Conservation (phyloP, 805 yeast species). For the Hagleromyces aurorensis region DNA sequence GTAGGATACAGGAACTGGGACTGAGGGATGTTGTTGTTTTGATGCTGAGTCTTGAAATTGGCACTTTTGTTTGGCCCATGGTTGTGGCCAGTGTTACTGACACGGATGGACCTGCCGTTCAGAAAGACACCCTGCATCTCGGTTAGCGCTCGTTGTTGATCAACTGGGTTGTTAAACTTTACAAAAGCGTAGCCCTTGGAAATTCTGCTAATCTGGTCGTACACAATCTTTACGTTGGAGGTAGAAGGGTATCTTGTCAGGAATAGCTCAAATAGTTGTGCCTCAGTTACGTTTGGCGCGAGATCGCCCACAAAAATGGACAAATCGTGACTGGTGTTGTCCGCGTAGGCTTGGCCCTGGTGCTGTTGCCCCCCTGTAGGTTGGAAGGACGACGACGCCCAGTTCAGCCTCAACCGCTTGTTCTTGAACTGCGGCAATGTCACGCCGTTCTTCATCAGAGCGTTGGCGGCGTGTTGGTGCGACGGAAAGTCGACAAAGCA, state of each 20-base stretch:
- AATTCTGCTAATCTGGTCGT: slow-evolving; percentile 59
- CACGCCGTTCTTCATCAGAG: slow-evolving; percentile 59
- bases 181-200: slow-evolving; percentile 88
- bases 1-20: slow-evolving; percentile 24
- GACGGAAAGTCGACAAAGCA: slow-evolving; percentile 73
- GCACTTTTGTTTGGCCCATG: slow-evolving; percentile 2
- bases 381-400: slow-evolving; percentile 53
- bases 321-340: slow-evolving; percentile 34
- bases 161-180: slow-evolving; percentile 56
- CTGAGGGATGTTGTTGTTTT: slow-evolving; percentile 5
- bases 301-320: slow-evolving; percentile 86
- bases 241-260: slow-evolving; percentile 64
- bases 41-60: slow-evolving; percentile 1
- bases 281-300: slow-evolving; percentile 64
- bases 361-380: not conserved
- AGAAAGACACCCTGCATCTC: slow-evolving; percentile 78
- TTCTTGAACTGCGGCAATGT: slow-evolving; percentile 52
- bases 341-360: slow-evolving; percentile 3
- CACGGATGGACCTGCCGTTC: slow-evolving; percentile 69
- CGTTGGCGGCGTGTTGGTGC: slow-evolving; percentile 53
- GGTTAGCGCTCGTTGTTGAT: slow-evolving; percentile 60
- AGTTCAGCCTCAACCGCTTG: slow-evolving; percentile 59
- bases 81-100: slow-evolving; percentile 48
- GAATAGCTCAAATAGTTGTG: slow-evolving; percentile 55
- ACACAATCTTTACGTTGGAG: slow-evolving; percentile 68